Conservation (phyloP, 2,329 filamentous ascomycete species). For the Calonectria multiphialidica region DNA sequence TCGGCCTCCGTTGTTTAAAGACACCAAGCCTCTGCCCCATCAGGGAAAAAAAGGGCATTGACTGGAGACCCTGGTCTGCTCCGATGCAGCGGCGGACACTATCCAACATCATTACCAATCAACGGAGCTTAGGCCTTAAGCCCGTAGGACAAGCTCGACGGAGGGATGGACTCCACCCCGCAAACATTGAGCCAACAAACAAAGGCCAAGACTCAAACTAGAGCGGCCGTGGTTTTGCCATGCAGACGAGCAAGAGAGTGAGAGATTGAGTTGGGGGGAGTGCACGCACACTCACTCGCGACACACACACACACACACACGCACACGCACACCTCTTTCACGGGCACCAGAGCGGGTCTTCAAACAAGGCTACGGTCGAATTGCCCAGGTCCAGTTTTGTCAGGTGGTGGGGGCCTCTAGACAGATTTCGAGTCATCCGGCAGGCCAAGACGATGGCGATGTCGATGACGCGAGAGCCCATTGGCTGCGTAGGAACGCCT, state of each 20-base stretch:
- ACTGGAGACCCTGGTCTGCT: slow-evolving; percentile 4
- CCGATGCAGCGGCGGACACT: neutral
- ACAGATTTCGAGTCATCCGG: slow-evolving; percentile 29
- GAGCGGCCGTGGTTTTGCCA: slow-evolving; percentile 15
- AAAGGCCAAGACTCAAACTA: neutral
- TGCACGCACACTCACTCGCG: neutral
- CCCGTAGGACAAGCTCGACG: slow-evolving; percentile 1
- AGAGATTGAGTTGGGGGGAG: too few species aligned
- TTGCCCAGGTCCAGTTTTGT: slow-evolving; percentile 12
- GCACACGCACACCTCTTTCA: neutral
- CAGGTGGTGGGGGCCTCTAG: slow-evolving; percentile 16
- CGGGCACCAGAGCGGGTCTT: neutral
- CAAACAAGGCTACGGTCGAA: neutral
- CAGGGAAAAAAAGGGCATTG: slow-evolving; percentile 11
- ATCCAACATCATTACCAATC: slow-evolving; percentile 30
- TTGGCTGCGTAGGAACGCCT: slow-evolving; percentile 9
- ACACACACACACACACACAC: neutral
- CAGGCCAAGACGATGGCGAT: neutral
- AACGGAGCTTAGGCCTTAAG: slow-evolving; percentile 25
- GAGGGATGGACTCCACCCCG: neutral
- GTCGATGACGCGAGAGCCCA: neutral
- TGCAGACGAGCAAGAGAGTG: neutral
- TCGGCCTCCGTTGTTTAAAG: slow-evolving; percentile 20
- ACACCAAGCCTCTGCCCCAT: slow-evolving; percentile 11
- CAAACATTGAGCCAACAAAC: slow-evolving; percentile 1